Evolutionary conservation across 2,329 filamentous ascomycete species (phyloP), one percentile per base, ranked within the genome.

Genomic region (Colletotrichum theobromicola): DNA sequence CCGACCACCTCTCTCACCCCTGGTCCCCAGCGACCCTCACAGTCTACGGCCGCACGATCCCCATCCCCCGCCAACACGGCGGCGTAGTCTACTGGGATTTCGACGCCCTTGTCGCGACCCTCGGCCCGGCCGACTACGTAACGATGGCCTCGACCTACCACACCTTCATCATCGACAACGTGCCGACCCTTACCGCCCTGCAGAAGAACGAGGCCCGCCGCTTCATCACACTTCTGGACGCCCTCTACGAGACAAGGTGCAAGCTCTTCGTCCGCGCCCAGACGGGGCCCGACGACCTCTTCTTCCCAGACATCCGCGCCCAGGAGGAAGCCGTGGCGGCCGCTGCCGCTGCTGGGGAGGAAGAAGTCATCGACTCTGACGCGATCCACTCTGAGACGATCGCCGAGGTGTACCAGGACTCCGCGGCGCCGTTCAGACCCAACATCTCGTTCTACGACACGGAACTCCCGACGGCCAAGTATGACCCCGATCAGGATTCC

Each of bases 101-200:
- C 78, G 79, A 87, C 16, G 89, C 93, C 42, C 88, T 96, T 2
- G 95, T 94, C 72, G 88, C 88, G 7, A 87, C 87, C 2, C 91
- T 95, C 58, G 94, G 94, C 0, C 94, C 94, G 2, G 94, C 94
- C 32, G 94, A 97, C 84, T 97, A 96, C 83, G 94, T 96, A 69
- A 94, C 93, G 2, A 90, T 97, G 81, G 94, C 94, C 2, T 95
- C 94, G 2, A 93, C 90, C 18, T 96, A 93, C 81, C 94, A 96
- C 82, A 96, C 94, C 0, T 89, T 96, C 75, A 91, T 96, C 80
- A 86, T 96, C 61, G 93, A 93, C 77, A 84, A 91, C 24, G 88
- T 96, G 2, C 94, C 94, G 0, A 81, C 93, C 18, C 85, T 97
- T 15, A 92, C 90, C 0, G 82, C 93, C 3, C 83, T 91, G 2